These are phyloP conservation scores for Hapsidospora chrysogenum DNA, from an alignment of 495 filamentous ascomycete genomes.

Conservation along the genomic window DNA sequence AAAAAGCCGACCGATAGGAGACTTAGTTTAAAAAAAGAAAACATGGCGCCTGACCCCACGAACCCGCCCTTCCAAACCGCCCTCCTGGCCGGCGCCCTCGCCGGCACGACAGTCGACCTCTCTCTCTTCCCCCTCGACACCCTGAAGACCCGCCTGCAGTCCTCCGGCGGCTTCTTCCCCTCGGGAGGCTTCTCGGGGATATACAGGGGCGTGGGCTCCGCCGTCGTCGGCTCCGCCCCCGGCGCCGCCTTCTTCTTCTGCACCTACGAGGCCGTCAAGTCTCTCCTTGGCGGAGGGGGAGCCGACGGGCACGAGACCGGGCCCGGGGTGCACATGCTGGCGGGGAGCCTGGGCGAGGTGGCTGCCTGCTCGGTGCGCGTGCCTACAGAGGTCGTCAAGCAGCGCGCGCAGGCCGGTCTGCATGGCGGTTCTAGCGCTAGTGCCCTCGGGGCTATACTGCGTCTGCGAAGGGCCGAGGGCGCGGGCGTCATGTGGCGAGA, in stretches of 20 bases:
- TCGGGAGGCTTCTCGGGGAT: constrained; percentile 61
- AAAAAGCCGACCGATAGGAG: no score
- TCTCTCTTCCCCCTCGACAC: constrained; percentile 87
- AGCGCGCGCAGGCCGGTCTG: constrained; percentile 79
- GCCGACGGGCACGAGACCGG: not conserved
- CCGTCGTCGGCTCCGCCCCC: constrained; percentile 80
- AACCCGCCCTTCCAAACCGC: constrained; percentile 30
- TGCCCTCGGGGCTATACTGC: constrained; percentile 55
- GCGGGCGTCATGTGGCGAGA: constrained; percentile 37
- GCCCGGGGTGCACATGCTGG: constrained; percentile 48
- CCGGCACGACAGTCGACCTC: constrained; percentile 79
- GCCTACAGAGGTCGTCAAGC: constrained; percentile 93
- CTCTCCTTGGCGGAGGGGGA: constrained; percentile 21
- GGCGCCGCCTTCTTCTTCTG: constrained; percentile 98
- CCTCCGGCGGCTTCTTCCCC: constrained; percentile 57
- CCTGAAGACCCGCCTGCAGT: constrained; percentile 86
- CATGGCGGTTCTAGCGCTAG: constrained; percentile 37
- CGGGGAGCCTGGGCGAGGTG: constrained; percentile 79
- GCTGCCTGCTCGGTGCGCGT: constrained; percentile 86
- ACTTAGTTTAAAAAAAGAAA: no score
- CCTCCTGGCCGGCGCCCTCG: constrained; percentile 58
- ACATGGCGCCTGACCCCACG: constrained; percentile 4
- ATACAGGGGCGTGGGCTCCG: constrained; percentile 52
- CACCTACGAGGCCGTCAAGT: constrained; percentile 78
- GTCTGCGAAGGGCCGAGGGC: constrained; percentile 24